phyloP scores from a whole-genome alignment of 2,329 filamentous ascomycete genomes.

The Diaporthe sp. region DNA sequence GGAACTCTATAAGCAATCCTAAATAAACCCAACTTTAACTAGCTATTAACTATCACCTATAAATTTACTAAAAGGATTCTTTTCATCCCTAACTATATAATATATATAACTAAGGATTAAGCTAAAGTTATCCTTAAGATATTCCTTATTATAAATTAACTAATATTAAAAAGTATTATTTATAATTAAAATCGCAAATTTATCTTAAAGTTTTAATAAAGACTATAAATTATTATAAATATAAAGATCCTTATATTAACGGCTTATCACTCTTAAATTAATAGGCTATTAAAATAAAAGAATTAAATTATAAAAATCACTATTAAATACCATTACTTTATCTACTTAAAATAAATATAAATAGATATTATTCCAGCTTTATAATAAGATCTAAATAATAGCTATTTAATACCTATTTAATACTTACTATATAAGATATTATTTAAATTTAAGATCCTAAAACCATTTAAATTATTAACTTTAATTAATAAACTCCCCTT shows the following conservation, averaged over 20 bases:
- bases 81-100: not conserved
- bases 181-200: no score
- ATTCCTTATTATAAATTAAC: not conserved
- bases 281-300: no score
- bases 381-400: constrained; percentile 3
- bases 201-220: no score
- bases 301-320: no score
- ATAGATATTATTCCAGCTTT: not conserved
- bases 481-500: not conserved
- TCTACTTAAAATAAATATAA: no score
- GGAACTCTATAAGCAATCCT: no score
- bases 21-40: not conserved
- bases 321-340: no score
- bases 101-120: not conserved
- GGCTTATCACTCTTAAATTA: no score
- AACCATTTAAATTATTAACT: not conserved
- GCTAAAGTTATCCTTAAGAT: not conserved
- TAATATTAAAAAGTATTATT: not conserved
- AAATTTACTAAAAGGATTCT: not conserved
- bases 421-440: not conserved
- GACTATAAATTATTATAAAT: no score
- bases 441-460: not conserved
- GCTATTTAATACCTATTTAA: not conserved
- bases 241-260: no score
- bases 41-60: not conserved